Conservation (phyloP, 495 filamentous ascomycete genomes). For the Hyaloscypha hepaticicola region DNA sequence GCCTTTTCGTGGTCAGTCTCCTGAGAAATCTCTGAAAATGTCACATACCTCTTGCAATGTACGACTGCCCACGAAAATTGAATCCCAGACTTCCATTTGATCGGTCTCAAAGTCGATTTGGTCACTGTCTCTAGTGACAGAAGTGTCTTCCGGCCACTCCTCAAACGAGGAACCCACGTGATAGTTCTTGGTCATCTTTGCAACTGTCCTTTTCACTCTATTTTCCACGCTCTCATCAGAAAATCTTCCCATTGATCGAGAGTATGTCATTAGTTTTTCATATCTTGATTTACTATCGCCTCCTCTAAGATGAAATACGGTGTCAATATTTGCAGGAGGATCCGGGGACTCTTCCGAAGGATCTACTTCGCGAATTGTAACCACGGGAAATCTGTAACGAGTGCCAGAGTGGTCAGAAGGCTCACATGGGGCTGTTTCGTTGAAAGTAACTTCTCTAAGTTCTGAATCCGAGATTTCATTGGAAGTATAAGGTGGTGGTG, state of each 20-base stretch:
- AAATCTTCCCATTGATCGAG: neutral
- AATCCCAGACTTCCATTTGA: constrained; percentile 17
- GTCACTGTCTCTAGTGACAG: neutral
- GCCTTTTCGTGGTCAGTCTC: neutral
- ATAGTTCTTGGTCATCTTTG: constrained; percentile 26
- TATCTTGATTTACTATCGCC: neutral
- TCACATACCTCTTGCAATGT: constrained; percentile 12
- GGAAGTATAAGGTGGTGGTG: neutral
- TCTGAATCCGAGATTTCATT: neutral
- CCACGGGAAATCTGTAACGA: neutral
- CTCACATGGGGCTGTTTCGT: neutral
- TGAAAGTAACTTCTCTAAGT: neutral
- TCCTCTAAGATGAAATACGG: neutral
- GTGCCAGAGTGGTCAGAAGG: neutral
- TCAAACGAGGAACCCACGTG: constrained; percentile 3
- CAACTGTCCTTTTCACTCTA: constrained; percentile 11
- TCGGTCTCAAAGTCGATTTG: neutral
- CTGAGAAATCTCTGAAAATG: neutral
- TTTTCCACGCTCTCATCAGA: neutral
- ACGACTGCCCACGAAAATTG: constrained; percentile 6
- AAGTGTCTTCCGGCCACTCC: neutral
- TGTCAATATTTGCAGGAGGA: neutral
- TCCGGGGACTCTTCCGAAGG: neutral
- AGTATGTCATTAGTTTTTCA: neutral
- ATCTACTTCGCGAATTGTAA: constrained; percentile 9